Percentiles rank a stretch among this genome's conserved stretches.
Evolutionary conservation across 129 eudicot species (phyloP).

Genomic region (Calendula officinalis): DNA sequence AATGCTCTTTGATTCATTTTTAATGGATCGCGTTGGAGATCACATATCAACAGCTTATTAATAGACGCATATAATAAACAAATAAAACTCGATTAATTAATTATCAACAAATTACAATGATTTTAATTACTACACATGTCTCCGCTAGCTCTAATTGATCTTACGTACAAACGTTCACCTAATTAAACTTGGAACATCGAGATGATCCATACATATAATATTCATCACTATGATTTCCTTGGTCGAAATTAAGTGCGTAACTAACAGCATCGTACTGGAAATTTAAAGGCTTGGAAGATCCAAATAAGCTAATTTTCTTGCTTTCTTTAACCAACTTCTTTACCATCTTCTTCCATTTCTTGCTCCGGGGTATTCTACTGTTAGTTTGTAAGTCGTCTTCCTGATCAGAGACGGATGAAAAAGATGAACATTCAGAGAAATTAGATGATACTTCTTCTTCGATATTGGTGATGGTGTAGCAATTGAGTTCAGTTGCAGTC

Average conservation of each 20-base stretch:
- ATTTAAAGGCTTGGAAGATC: slow-evolving; percentile 40
- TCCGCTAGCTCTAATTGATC: too few species aligned
- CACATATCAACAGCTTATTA: too few species aligned
- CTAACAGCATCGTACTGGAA: slow-evolving; percentile 66
- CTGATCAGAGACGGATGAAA: slow-evolving; percentile 36
- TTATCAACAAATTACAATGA: too few species aligned
- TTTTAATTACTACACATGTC: too few species aligned
- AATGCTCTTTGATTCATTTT: too few species aligned
- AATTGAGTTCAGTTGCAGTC: neutral
- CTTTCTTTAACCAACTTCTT: slow-evolving; percentile 53
- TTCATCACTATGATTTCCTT: slow-evolving; percentile 39
- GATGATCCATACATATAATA: slow-evolving; percentile 4
- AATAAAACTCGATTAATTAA: too few species aligned
- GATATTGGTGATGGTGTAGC: neutral
- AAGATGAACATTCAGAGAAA: slow-evolving; percentile 24
- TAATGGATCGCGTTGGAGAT: too few species aligned
- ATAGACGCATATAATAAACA: too few species aligned
- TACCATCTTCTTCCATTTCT: slow-evolving; percentile 45
- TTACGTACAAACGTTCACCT: slow-evolving; percentile 6
- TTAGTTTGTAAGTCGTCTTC: slow-evolving; percentile 46
- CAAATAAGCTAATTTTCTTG: slow-evolving; percentile 42
- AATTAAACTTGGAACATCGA: slow-evolving; percentile 1
- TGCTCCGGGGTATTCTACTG: neutral
- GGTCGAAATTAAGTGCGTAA: slow-evolving; percentile 66
- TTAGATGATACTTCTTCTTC: slow-evolving; percentile 10